phyloP scores from a whole-genome alignment of 306 rosid genomes.

The Cucurbita ficifolia region DNA sequence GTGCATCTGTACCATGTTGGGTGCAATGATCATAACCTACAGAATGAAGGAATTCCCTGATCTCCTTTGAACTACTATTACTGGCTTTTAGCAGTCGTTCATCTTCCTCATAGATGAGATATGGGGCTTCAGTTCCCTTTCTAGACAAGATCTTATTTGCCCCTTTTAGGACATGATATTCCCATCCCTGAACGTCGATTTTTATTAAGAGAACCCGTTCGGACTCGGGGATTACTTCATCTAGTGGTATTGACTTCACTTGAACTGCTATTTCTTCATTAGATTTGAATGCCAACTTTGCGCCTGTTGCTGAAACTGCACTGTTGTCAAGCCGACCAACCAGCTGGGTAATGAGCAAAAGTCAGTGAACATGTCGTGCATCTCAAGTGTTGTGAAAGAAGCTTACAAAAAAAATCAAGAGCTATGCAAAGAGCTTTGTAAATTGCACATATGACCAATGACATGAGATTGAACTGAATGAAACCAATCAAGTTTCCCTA shows the following conservation, averaged over 20 bases:
- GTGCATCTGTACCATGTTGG: slow-evolving; percentile 87
- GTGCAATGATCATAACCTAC: slow-evolving; percentile 76
- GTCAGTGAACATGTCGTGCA: not conserved
- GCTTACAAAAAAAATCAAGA: not conserved
- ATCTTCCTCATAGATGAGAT: slow-evolving; percentile 87
- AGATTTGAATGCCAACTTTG: slow-evolving; percentile 85
- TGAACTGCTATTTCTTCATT: slow-evolving; percentile 78
- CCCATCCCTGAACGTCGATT: slow-evolving; percentile 99
- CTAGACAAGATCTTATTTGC: slow-evolving; percentile 61
- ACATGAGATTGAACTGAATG: not conserved
- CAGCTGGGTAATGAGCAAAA: slow-evolving; percentile 36
- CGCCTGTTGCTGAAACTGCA: slow-evolving; percentile 92
- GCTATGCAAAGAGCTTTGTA: not conserved
- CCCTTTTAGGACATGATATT: slow-evolving; percentile 90
- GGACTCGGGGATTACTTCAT: slow-evolving; percentile 55
- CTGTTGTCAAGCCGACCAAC: slow-evolving; percentile 95
- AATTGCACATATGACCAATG: not conserved
- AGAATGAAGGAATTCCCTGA: slow-evolving; percentile 50
- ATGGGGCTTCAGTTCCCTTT: slow-evolving; percentile 80
- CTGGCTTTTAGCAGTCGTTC: slow-evolving; percentile 77
- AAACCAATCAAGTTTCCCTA: not conserved
- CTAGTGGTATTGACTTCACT: slow-evolving; percentile 69
- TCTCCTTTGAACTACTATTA: slow-evolving; percentile 66
- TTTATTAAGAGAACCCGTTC: slow-evolving; percentile 64
- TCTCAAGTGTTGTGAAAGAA: not conserved